phyloP scores from a whole-genome alignment of 305 asterid genomes.

The Solanum hybrid region DNA sequence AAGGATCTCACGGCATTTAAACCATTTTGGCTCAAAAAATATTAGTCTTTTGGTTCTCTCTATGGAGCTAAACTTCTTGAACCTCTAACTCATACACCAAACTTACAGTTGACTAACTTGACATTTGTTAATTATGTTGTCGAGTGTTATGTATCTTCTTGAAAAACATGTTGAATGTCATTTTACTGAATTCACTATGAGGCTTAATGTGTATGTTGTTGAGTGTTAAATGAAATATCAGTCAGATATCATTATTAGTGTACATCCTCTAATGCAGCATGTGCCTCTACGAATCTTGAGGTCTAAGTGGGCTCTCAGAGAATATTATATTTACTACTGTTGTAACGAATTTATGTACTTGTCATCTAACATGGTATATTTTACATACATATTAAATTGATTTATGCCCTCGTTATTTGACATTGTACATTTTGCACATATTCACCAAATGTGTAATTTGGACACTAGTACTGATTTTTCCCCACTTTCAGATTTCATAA shows the following conservation, averaged over 20 bases:
- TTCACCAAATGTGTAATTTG: not conserved
- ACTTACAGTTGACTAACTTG: not conserved
- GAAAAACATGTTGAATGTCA: too few species aligned
- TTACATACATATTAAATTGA: not conserved
- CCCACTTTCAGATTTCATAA: slow-evolving; percentile 12
- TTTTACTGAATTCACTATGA: too few species aligned
- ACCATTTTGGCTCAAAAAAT: not conserved
- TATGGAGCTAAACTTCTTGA: not conserved
- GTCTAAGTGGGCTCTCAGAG: slow-evolving; percentile 76
- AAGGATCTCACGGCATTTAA: not conserved
- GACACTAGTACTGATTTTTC: not conserved
- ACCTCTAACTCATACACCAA: not conserved
- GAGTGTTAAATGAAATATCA: slow-evolving; percentile 83
- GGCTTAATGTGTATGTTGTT: too few species aligned
- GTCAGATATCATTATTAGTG: slow-evolving; percentile 38
- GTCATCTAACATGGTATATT: slow-evolving; percentile 87
- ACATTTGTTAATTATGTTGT: not conserved
- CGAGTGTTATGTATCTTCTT: too few species aligned
- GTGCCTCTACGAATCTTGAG: slow-evolving; percentile 86
- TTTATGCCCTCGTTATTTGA: not conserved
- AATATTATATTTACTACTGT: slow-evolving; percentile 89
- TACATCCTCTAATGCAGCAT: slow-evolving; percentile 88
- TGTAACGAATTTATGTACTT: slow-evolving; percentile 72
- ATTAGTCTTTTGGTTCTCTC: not conserved
- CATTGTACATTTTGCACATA: not conserved